phyloP scores from a whole-genome alignment of 129 eudicot species.

The Heracleum sosnowskyi region DNA sequence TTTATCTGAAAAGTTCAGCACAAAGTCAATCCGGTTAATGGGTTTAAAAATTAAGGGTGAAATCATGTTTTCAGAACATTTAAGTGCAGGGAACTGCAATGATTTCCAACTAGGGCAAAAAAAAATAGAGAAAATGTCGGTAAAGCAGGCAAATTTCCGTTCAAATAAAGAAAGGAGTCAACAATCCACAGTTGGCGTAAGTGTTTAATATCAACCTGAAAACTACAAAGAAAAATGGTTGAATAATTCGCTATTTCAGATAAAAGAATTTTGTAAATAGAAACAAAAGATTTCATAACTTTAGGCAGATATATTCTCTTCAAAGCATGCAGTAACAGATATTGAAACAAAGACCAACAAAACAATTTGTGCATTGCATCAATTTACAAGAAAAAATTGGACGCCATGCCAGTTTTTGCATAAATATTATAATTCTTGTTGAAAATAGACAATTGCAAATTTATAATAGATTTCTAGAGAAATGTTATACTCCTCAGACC shows the following conservation, averaged over 20 bases:
- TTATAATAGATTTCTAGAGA: not conserved
- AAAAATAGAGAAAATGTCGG: not conserved
- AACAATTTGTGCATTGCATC: not conserved
- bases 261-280: not conserved
- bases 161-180: not conserved
- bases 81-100: not conserved
- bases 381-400: not conserved
- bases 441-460: not conserved
- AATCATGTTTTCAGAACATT: not conserved
- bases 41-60: not conserved
- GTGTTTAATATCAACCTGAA: not conserved
- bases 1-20: slow-evolving; percentile 26
- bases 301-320: not conserved
- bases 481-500: not conserved
- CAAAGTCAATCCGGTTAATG: not conserved
- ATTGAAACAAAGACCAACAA: not conserved
- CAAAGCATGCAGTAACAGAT: not conserved
- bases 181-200: not conserved
- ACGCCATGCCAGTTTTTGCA: not conserved
- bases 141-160: not conserved
- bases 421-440: not conserved
- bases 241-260: not conserved
- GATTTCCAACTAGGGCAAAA: not conserved
- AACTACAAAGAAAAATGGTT: not conserved
- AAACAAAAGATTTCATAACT: too few relatives aligned